phyloP scores from a whole-genome alignment of 139 green algal species.

The Diplosphaera chodatii region DNA sequence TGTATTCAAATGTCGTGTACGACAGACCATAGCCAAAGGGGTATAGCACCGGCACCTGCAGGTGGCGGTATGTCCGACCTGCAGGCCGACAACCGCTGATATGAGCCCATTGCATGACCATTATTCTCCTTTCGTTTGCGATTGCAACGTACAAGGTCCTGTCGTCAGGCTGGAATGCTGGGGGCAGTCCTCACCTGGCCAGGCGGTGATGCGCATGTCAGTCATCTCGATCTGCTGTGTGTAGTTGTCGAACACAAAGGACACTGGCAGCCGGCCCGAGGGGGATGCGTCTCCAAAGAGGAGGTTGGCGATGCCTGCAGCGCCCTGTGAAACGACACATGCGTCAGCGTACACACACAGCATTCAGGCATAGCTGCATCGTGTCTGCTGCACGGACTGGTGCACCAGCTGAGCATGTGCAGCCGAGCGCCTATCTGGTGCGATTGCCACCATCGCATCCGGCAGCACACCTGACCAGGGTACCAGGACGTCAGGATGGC shows the following conservation, averaged over 20 bases:
- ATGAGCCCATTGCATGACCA: too few species aligned
- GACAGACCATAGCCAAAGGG: slow-evolving; percentile 27
- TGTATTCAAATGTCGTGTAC: slow-evolving; percentile 18
- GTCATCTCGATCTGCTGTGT: slow-evolving; percentile 16
- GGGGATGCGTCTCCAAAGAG: slow-evolving; percentile 26
- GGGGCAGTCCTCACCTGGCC: slow-evolving; percentile 19
- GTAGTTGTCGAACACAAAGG: slow-evolving; percentile 30
- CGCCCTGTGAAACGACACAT: slow-evolving; percentile 24
- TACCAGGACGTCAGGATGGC: slow-evolving; percentile 32
- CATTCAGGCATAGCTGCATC: too few species aligned
- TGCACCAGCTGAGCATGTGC: too few species aligned
- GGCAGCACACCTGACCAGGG: slow-evolving; percentile 24
- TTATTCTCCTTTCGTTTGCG: too few species aligned
- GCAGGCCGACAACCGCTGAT: too few species aligned
- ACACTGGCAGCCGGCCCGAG: slow-evolving; percentile 22
- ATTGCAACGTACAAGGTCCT: too few species aligned
- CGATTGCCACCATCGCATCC: too few species aligned
- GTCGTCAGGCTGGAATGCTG: too few species aligned
- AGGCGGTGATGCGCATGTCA: slow-evolving; percentile 27
- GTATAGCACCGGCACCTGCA: slow-evolving; percentile 14
- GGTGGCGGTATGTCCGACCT: slow-evolving; percentile 10
- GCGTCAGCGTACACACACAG: too few species aligned
- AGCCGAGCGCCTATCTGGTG: too few species aligned
- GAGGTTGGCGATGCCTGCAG: slow-evolving; percentile 20
- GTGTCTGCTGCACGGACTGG: too few species aligned